Percentiles rank a stretch among this genome's conserved stretches.
Evolutionary conservation across 495 filamentous ascomycete genomes (phyloP).

Genomic region (Trichoderma gamsii): DNA sequence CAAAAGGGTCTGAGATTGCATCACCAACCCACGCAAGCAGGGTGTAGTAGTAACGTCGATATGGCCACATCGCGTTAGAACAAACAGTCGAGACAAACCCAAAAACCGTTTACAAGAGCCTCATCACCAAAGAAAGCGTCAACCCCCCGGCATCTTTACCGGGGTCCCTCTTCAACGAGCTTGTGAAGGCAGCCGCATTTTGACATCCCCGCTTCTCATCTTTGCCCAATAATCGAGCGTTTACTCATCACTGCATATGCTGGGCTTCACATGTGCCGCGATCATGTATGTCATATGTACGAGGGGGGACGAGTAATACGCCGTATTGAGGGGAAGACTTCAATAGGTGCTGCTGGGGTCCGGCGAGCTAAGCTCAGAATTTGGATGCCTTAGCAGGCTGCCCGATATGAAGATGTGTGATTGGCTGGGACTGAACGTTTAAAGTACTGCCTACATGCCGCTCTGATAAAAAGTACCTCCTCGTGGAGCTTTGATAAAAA

Average conservation of each 20-base stretch:
- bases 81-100: background rate
- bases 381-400: constrained; percentile 10
- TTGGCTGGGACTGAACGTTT: background rate
- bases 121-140: background rate
- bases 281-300: background rate
- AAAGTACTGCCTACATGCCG: background rate
- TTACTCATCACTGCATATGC: background rate
- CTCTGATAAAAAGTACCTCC: background rate
- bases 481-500: background rate
- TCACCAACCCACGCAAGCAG: constrained; percentile 8
- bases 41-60: background rate
- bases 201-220: background rate
- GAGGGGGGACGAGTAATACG: background rate
- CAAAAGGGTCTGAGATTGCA: constrained; percentile 1
- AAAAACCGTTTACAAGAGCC: background rate
- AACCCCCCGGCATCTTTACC: background rate
- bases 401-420: background rate
- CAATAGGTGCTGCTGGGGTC: background rate
- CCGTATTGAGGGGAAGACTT: background rate
- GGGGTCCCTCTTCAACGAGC: background rate
- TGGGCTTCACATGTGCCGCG: background rate
- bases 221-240: background rate
- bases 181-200: constrained; percentile 11
- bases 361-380: background rate
- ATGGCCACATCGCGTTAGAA: background rate